Conservation (phyloP, 495 filamentous ascomycete genomes). For the Rhypophila decipiens region DNA sequence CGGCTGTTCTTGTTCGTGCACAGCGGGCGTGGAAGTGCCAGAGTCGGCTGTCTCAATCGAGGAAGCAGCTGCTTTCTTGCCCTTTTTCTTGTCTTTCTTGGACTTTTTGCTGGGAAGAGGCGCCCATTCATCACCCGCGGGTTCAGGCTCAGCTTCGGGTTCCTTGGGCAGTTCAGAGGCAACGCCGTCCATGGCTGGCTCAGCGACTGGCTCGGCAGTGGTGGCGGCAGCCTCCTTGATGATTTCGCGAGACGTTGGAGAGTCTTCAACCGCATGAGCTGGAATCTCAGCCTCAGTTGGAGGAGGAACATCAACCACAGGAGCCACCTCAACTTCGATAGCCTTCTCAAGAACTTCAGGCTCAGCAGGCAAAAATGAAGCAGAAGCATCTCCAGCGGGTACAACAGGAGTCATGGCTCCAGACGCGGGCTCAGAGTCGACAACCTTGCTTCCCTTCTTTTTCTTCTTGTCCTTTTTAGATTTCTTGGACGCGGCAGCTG, state of each 20-base stretch:
- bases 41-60: constrained; percentile 15
- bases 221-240: too few relatives aligned
- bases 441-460: constrained; percentile 14
- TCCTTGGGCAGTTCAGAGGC: background rate
- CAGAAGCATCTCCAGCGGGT: background rate
- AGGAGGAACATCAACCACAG: too few relatives aligned
- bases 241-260: too few relatives aligned
- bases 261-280: too few relatives aligned
- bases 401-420: background rate
- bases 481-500: too few relatives aligned
- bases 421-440: constrained; percentile 11
- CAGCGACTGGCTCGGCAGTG: too few relatives aligned
- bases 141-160: background rate
- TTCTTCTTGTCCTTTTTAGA: constrained; percentile 24
- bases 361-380: too few relatives aligned
- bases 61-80: constrained; percentile 8
- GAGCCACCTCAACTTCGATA: too few relatives aligned
- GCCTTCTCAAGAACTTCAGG: too few relatives aligned
- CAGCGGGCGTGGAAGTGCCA: constrained; percentile 7
- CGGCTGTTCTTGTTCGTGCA: background rate
- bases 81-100: constrained; percentile 21
- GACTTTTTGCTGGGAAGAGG: constrained; percentile 23
- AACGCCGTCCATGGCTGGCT: too few relatives aligned
- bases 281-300: too few relatives aligned
- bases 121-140: constrained; percentile 13